Conservation (phyloP, 164 flowering plant species). For the Liquidambar formosana region DNA sequence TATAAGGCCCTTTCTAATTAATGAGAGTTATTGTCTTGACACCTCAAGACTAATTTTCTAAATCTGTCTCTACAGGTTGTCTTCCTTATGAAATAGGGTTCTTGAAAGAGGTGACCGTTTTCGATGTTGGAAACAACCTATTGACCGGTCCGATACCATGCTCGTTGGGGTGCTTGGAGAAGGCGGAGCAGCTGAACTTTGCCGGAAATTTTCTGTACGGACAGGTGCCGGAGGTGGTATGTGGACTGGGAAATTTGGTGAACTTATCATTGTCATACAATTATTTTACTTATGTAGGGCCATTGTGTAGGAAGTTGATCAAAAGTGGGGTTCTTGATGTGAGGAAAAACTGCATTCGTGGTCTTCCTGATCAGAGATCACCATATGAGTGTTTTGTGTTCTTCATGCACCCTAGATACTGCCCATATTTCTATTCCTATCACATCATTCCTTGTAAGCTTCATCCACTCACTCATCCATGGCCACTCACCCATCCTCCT, state of each 20-base stretch:
- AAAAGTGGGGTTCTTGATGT: slow-evolving; percentile 31
- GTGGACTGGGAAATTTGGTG: slow-evolving; percentile 20
- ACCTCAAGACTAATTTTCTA: too few species aligned
- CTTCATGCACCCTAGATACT: slow-evolving; percentile 15
- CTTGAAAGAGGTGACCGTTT: slow-evolving; percentile 15
- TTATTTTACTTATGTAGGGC: slow-evolving; percentile 39
- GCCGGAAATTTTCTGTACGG: slow-evolving; percentile 36
- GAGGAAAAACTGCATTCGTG: slow-evolving; percentile 36
- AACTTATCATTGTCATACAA: slow-evolving; percentile 35
- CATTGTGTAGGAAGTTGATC: slow-evolving; percentile 31
- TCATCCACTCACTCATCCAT: slow-evolving; percentile 1
- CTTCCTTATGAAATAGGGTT: slow-evolving; percentile 34
- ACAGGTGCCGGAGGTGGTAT: slow-evolving; percentile 37
- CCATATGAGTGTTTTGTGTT: slow-evolving; percentile 28
- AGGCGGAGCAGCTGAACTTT: slow-evolving; percentile 28
- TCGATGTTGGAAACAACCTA: slow-evolving; percentile 29
- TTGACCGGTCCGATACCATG: slow-evolving; percentile 36
- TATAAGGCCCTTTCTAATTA: too few species aligned
- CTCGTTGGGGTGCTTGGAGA: slow-evolving; percentile 34
- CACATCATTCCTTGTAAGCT: slow-evolving; percentile 26
- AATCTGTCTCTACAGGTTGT: too few species aligned
- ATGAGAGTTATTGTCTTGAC: too few species aligned
- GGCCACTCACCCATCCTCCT: not conserved
- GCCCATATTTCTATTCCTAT: slow-evolving; percentile 6
- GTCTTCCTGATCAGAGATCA: slow-evolving; percentile 39